Base-by-base conservation (phyloP, 306 rosid genomes). In the Gynostemma pentaphyllum region DNA sequence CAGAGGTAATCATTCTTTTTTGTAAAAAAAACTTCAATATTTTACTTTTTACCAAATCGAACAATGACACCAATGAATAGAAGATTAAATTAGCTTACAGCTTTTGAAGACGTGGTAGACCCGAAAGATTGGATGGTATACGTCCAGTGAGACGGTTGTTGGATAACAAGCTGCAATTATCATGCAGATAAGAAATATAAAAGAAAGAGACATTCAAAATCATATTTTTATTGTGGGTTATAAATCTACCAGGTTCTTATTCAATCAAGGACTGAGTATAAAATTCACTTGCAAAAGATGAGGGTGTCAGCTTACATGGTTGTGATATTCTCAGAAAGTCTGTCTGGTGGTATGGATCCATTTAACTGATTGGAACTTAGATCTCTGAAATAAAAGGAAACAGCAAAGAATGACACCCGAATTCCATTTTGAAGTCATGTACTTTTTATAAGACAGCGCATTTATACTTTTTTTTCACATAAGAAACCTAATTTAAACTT, bases 261-360 rank as follows among this genome's bases (percentile, higher is more conserved):
- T 59, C 34, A 61, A 39, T 41, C 23, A 9, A 61, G 39, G 23
- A 56, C 15, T 61, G 66, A 61, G 7, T 32, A 3, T 32, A 32
- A 40, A 21, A 19, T 23, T 7, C 5, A 24, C 27, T 61, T 7
- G 23, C 50, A 9, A 8, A 40, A 23, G 50, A 59, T 37, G 24
- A 60, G 45, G 48, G 39, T 61, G 80, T n/a, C n/a, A 74, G 54
- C 94, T 82, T 83, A 94, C 99, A 94, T 86, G 26, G 99, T 84
- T 27, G 87, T 94, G 80, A 86, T 87, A 15, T 72, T 57, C 37
- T 68, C 83, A 18, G 95, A 71, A 69, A 88, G 84, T 75, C 40
- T 81, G 52, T 66, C 51, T 21, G 18, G 21, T 56, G 99, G 97
- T 68, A 94, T 67, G 10, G 94, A 65, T 82, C 71, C 97, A 52